Base-by-base conservation (phyloP, 345 rosid species). In the Cardiospermum halicacabum region DNA sequence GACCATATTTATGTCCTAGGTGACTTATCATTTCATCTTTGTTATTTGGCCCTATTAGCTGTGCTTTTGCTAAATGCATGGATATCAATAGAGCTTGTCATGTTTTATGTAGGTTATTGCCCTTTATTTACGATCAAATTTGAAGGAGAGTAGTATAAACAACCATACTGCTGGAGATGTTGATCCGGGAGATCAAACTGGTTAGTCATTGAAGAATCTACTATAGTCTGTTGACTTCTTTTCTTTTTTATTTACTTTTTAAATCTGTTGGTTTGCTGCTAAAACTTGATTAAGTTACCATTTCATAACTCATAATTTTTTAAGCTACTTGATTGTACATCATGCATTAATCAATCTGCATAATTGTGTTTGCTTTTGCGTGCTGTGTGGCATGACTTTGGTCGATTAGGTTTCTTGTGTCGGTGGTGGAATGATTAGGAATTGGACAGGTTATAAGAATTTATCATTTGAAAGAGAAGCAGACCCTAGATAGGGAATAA, bases 51-150 rank as follows among this genome's bases (percentile, higher is more conserved):
- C 39, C 3, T 39, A 2, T 39, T 39, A 39, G 54, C 34, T 53
- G 26, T 49, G 26, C 36, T 56, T 31, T 58, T 58, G 11, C 47
- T 24, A 62, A 59, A 34, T 51, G 43, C 45, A 58, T 64, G 43
- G 21, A 48, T 28, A 26, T 47, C 69, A 65, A 50, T 15, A 36
- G 36, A 55, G 26, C 9, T 5, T 27, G 43, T 28, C 22, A 10
- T 81, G 62, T 58, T 69, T 77, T 67, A 60, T 82, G 67, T 85
- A 94, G 99, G 96, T 91, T 55, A 82, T 91, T 84, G 84, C 97
- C 43, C 56, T 94, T 75, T 84, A 76, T 74, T 69, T 87, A 53
- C 82, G 96, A 54, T 91, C 96, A 73, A 86, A 83, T 72, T 75
- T 87, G 71, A 81, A 75, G 72, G 65, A 71, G 59, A 30, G 73